Percentiles rank a stretch among this genome's conserved stretches.
These are phyloP conservation scores for Elsinoe batatas DNA, from an alignment of 2,329 filamentous ascomycete genomes.

Conservation along the genomic window DNA sequence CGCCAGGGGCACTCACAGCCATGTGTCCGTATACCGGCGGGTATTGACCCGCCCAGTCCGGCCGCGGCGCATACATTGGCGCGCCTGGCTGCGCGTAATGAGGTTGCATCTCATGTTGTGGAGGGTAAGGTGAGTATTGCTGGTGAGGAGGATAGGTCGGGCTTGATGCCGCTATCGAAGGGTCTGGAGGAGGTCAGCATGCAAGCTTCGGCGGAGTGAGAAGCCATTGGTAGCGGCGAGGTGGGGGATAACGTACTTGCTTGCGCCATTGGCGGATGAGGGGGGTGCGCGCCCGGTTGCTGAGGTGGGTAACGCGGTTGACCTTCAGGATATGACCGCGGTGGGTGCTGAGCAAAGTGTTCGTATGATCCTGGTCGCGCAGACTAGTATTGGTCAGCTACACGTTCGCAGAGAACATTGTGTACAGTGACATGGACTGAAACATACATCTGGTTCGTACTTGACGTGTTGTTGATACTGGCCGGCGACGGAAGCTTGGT, in stretches of 20 bases:
- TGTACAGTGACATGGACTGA: conserved; percentile 32
- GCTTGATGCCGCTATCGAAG: conserved; percentile 77
- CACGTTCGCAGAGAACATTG: conserved; percentile 51
- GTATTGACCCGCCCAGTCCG: conserved; percentile 61
- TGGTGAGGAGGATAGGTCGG: conserved; percentile 74
- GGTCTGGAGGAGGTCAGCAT: conserved; percentile 99
- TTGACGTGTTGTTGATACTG: conserved; percentile 68
- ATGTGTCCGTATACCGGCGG: conserved; percentile 38
- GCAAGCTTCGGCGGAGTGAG: conserved; percentile 39
- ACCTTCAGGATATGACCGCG: conserved; percentile 61
- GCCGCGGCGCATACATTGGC: conserved; percentile 52
- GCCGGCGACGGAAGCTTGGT: conserved; percentile 77
- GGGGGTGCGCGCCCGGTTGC: conserved; percentile 52
- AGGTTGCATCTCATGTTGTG: conserved; percentile 78
- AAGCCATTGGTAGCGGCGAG: background rate
- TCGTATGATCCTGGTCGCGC: conserved; percentile 78
- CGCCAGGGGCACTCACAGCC: conserved; percentile 49
- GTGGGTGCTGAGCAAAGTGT: conserved; percentile 54
- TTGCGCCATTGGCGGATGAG: conserved; percentile 91
- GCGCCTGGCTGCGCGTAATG: conserved; percentile 53
- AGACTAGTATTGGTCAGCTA: conserved; percentile 59
- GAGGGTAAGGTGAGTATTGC: conserved; percentile 79
- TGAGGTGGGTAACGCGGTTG: conserved; percentile 43
- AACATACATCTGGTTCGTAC: conserved; percentile 16
- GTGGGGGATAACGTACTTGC: conserved; percentile 70